Evolutionary conservation across 2,329 filamentous ascomycete genomes (phyloP).

Genomic region (Neospermospora avenae): DNA sequence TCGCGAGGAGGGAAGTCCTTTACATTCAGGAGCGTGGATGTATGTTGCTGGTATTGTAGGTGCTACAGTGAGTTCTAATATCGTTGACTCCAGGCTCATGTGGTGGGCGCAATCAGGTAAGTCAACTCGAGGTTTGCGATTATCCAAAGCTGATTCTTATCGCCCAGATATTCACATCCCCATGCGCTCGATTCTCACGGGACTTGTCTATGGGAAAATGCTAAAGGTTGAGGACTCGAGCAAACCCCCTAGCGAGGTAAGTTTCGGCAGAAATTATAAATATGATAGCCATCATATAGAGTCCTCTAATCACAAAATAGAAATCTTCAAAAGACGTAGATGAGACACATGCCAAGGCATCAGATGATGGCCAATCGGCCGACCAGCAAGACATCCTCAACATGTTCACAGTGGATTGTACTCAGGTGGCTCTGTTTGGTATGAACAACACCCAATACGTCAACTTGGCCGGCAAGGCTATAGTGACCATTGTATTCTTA

Average conservation of each 20-base stretch:
- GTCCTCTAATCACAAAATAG: neutral
- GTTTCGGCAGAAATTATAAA: neutral
- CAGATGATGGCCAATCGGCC: conserved; percentile 48
- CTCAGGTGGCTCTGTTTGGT: conserved; percentile 62
- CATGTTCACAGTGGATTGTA: conserved; percentile 68
- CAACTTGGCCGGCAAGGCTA: conserved; percentile 56
- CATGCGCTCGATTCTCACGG: conserved; percentile 64
- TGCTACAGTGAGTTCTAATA: conserved; percentile 9
- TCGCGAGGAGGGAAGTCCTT: conserved; percentile 7
- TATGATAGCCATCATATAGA: neutral
- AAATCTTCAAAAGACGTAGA: conserved; percentile 8
- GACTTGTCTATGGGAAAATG: conserved; percentile 71
- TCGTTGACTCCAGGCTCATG: conserved; percentile 20
- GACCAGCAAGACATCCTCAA: conserved; percentile 71
- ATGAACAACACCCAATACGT: conserved; percentile 61
- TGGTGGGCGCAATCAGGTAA: conserved; percentile 24
- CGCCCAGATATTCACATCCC: conserved; percentile 37
- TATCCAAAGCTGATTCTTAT: neutral
- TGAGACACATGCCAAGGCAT: conserved; percentile 37
- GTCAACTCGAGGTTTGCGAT: conserved; percentile 39
- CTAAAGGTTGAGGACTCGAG: conserved; percentile 67
- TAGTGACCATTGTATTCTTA: conserved; percentile 58
- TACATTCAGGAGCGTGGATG: conserved; percentile 18
- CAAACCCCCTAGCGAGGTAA: conserved; percentile 37
- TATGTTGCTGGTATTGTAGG: conserved; percentile 40